Percentiles rank a stretch among this genome's conserved stretches.
Conservation (phyloP, 495 filamentous ascomycete species). For the Pseudoneurospora amorphoporcata region DNA sequence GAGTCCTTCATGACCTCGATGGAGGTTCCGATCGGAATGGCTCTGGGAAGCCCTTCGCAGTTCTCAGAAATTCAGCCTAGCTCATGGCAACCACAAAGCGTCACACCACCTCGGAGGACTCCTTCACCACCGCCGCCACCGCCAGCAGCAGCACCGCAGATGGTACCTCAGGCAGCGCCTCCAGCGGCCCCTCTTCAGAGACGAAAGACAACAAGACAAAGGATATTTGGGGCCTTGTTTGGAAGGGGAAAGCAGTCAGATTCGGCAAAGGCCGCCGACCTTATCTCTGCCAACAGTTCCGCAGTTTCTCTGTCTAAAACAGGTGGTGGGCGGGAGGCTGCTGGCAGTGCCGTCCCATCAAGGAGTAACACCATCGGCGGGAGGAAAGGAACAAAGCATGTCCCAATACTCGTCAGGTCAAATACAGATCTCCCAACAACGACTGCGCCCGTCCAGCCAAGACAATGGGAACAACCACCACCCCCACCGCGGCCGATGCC, state of each 20-base stretch:
- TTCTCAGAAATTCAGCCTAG: constrained; percentile 5
- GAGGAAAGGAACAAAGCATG: constrained; percentile 22
- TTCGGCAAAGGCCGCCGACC: constrained; percentile 11
- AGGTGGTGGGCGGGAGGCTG: neutral
- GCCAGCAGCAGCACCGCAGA: constrained; percentile 9
- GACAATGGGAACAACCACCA: neutral
- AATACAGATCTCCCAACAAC: constrained; percentile 21
- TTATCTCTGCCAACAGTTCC: constrained; percentile 4
- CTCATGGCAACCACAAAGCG: constrained; percentile 12
- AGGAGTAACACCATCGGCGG: constrained; percentile 30
- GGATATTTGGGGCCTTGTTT: constrained; percentile 38
- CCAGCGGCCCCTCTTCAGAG: constrained; percentile 24
- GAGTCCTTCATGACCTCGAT: constrained; percentile 27
- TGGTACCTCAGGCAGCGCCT: neutral
- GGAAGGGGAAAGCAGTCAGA: constrained; percentile 31
- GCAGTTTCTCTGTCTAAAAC: constrained; percentile 8
- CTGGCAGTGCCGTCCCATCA: constrained; percentile 6
- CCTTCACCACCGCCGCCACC: constrained; percentile 10
- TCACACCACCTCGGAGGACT: constrained; percentile 7
- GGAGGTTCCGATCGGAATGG: constrained; percentile 44
- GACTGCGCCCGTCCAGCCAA: neutral
- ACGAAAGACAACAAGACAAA: constrained; percentile 37
- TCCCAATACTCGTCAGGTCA: constrained; percentile 27
- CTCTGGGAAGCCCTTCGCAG: constrained; percentile 42
- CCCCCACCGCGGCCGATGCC: neutral